A percentile compares a stretch with the other conserved stretches of the same genome.
phyloP scores from a whole-genome alignment of 495 filamentous ascomycete species.

The Paragyromitra xinjiangensis region DNA sequence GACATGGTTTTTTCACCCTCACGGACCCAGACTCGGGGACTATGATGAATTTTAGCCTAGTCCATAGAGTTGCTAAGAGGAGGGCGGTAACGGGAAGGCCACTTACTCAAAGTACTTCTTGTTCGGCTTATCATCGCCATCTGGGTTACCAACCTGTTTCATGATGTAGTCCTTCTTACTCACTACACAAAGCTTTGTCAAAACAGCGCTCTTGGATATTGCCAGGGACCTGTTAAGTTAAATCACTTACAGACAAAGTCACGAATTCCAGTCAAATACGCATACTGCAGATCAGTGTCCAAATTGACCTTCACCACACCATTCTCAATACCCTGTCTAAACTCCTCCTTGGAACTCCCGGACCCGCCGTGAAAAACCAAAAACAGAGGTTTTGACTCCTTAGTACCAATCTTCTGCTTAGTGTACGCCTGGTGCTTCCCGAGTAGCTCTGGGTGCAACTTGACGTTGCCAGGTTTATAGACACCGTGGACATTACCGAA shows the following conservation, averaged over 20 bases:
- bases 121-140: constrained; percentile 96
- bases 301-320: constrained; percentile 98
- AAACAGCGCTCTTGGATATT: background rate
- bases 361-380: constrained; percentile 99
- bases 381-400: constrained; percentile 89
- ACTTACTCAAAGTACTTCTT: constrained; percentile 91
- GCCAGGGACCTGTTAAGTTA: background rate
- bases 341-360: constrained; percentile 88
- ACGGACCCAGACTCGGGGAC: constrained; percentile 75
- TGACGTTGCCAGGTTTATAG: constrained; percentile 97
- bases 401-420: constrained; percentile 71
- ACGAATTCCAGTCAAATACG: constrained; percentile 87
- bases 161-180: constrained; percentile 94
- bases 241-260: constrained; percentile 73
- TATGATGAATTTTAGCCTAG: constrained; percentile 10
- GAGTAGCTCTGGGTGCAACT: constrained; percentile 89
- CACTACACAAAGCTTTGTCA: constrained; percentile 52
- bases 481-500: constrained; percentile 99
- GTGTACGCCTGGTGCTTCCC: constrained; percentile 92
- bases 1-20: constrained; percentile 98
- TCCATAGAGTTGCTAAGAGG: background rate
- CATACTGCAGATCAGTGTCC: constrained; percentile 87
- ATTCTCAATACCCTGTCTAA: constrained; percentile 81
- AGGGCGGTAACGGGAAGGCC: background rate
- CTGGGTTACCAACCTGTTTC: constrained; percentile 89